A percentile compares a stretch with the other conserved stretches of the same genome.
Evolutionary conservation across 2,329 filamentous ascomycete species (phyloP).

Genomic region (Fusarium heterosporum): DNA sequence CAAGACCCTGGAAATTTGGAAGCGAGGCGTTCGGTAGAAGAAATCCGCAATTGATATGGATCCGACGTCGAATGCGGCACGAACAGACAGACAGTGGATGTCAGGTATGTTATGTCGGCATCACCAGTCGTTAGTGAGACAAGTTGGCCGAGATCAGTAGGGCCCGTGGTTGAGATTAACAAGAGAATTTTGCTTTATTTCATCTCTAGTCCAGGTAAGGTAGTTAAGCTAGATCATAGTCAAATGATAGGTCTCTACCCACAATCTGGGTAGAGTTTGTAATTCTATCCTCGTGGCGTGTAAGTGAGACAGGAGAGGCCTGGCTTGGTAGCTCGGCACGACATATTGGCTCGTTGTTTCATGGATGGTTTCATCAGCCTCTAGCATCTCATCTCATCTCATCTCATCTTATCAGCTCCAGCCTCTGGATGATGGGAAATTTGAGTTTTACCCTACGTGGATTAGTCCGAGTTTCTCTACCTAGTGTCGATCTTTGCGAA

Average conservation of each 20-base stretch:
- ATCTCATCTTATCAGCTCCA: slow-evolving; percentile 9
- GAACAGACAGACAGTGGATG: not conserved
- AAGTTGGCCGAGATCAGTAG: slow-evolving; percentile 15
- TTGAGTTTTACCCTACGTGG: slow-evolving; percentile 33
- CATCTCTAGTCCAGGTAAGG: not conserved
- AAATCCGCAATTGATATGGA: slow-evolving; percentile 2
- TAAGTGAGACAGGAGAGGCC: not conserved
- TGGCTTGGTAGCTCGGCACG: slow-evolving; percentile 1
- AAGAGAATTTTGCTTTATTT: slow-evolving; percentile 3
- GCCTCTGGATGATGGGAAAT: not conserved
- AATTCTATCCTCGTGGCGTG: slow-evolving; percentile 5
- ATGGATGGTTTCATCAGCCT: slow-evolving; percentile 18
- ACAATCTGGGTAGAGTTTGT: slow-evolving; percentile 9
- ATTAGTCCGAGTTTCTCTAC: slow-evolving; percentile 26
- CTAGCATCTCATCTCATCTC: not conserved
- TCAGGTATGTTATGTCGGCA: slow-evolving; percentile 13
- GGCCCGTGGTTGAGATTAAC: not conserved
- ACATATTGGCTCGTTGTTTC: slow-evolving; percentile 24
- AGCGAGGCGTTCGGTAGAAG: not conserved
- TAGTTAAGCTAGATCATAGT: not conserved
- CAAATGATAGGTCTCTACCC: slow-evolving; percentile 1
- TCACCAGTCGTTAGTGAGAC: slow-evolving; percentile 3
- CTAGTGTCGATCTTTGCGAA: slow-evolving; percentile 29
- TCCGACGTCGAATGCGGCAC: slow-evolving; percentile 21
- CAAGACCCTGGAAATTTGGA: slow-evolving; percentile 21